These are phyloP conservation scores for Pleurostoma richardsiae DNA, from an alignment of 2,329 filamentous ascomycete species.

Conservation along the genomic window DNA sequence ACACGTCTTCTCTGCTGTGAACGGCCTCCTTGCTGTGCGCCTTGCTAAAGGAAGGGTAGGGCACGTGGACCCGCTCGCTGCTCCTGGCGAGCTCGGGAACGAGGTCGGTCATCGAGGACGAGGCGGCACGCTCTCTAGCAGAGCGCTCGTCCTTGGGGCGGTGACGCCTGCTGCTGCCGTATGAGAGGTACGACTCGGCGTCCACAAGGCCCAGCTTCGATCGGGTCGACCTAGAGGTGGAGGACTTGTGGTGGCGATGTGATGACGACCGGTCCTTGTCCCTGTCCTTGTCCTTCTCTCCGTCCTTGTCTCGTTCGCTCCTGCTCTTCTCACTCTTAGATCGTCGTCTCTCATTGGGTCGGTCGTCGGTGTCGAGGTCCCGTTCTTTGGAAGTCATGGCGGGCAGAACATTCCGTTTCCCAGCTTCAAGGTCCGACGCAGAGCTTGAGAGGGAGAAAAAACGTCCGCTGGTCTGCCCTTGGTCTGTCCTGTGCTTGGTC, in stretches of 20 bases:
- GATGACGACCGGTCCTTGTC: constrained; percentile 15
- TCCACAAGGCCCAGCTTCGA: constrained; percentile 27
- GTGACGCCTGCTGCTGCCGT: constrained; percentile 22
- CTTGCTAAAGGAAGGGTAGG: constrained; percentile 84
- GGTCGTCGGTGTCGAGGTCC: constrained; percentile 8
- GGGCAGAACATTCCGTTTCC: no score
- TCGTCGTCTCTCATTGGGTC: constrained; percentile 14
- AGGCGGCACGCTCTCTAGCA: constrained; percentile 10
- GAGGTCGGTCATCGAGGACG: constrained; percentile 40
- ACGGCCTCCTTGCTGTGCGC: constrained; percentile 87
- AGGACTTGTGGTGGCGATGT: constrained; percentile 34
- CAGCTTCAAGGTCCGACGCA: no score
- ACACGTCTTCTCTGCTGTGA: constrained; percentile 52
- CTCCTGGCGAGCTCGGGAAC: constrained; percentile 40
- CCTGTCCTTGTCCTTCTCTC: constrained; percentile 22
- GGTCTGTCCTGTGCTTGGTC: no score
- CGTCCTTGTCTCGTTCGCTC: constrained; percentile 20
- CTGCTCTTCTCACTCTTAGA: constrained; percentile 8
- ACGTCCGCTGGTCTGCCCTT: no score
- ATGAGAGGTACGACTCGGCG: constrained; percentile 28
- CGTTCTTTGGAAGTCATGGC: background rate
- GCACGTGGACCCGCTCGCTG: constrained; percentile 47
- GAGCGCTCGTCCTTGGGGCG: constrained; percentile 12
- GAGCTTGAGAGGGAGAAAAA: no score
- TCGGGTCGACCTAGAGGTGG: constrained; percentile 29